Base-by-base conservation (phyloP, 2,329 filamentous ascomycete species). In the Monosporascus sp. region DNA sequence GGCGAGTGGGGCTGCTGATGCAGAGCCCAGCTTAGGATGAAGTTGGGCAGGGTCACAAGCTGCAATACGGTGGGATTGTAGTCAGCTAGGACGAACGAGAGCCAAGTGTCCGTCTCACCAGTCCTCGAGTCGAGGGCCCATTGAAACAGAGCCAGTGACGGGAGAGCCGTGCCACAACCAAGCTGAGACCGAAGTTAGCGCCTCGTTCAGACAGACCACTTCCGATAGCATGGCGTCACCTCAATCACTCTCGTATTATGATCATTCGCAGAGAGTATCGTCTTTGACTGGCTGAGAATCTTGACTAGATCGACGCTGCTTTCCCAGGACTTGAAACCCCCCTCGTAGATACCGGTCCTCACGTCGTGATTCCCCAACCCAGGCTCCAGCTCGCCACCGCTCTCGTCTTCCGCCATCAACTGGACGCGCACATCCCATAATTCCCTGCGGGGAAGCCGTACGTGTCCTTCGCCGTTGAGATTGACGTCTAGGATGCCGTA, bases 241-340 rank as follows among this genome's bases (percentile, higher is more conserved):
- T 84, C 81, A 48, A 83, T 73, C 38, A 83, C 65, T 37, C 74
- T 72, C 49, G 74, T 67, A 0, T 74, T 69, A 27, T 66, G 64
- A 60, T 61, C 54, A 70, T 39, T 57, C 47, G 62, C 58, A 3
- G 67, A 54, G 18, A 71, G 60, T 48, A 72, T 68, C 14, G 63
- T 51, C 25, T 72, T 68, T 25, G 74, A 74, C 3, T 67, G 63
- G 0, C 76, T 76, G 31, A 86, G 68, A n/a, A 87, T 82, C 65
- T 84, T 88, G 49, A 89, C 87, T 18, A 94, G 75, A 66, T 94
- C 89, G 50, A 91, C 77, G 54, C 86, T 90, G 71, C 89, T 92
- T 72, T 94, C 89, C 89, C 89, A 94, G 63, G 87, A 92, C 74
- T 94, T 94, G 74, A 93, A 91, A 24, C 89, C 89, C 52, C 89